Evolutionary conservation across 139 green algal species (phyloP).

Genomic region (Ostreobium quekettii): DNA sequence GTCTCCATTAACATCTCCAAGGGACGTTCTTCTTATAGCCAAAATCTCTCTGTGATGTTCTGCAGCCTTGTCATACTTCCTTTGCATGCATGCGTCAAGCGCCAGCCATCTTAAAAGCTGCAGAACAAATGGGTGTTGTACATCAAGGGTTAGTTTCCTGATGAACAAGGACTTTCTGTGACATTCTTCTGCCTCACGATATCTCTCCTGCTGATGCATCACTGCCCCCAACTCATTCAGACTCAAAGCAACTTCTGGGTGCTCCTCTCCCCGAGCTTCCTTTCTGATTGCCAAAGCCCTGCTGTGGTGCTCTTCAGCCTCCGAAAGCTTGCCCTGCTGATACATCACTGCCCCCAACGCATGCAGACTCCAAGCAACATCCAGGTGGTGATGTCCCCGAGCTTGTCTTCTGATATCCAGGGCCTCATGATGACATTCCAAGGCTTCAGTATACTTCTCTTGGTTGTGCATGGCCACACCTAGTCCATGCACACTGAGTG

Average conservation of each 20-base stretch:
- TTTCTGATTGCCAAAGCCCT: background rate
- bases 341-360: background rate
- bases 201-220: background rate
- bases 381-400: background rate
- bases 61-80: background rate
- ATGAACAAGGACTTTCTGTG: background rate
- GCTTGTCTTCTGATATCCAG: background rate
- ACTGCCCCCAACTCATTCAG: background rate
- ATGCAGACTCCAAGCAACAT: background rate
- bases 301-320: background rate
- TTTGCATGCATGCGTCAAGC: background rate
- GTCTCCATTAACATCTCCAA: background rate
- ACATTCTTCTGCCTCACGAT: background rate
- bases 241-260: background rate
- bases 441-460: background rate
- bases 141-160: background rate
- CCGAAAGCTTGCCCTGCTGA: background rate
- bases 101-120: background rate
- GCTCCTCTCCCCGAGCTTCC: background rate
- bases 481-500: background rate
- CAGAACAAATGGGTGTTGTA: background rate
- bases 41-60: background rate
- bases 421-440: background rate
- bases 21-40: background rate
- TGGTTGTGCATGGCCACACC: background rate